Evolutionary conservation across 2,329 filamentous ascomycete genomes (phyloP).

Genomic region (Xylaria sp.): DNA sequence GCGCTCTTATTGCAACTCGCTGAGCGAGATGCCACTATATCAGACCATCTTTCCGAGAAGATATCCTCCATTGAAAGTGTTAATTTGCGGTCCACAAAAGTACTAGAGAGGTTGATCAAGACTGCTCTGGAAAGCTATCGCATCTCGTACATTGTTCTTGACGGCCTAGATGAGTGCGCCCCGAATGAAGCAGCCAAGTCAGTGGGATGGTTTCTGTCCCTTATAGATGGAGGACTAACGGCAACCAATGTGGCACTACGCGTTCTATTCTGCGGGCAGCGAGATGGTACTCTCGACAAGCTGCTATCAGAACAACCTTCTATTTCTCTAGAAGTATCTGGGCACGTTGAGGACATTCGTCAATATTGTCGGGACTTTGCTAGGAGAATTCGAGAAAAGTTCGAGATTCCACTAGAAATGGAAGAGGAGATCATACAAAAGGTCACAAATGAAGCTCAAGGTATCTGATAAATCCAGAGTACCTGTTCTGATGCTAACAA

Average conservation of each 20-base stretch:
- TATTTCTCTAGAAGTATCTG: conserved; percentile 14
- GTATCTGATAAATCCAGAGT: background rate
- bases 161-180: conserved; percentile 30
- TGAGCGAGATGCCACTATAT: conserved; percentile 16
- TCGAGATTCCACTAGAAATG: background rate
- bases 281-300: conserved; percentile 28
- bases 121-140: conserved; percentile 13
- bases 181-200: conserved; percentile 16
- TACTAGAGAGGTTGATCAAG: background rate
- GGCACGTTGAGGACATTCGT: background rate
- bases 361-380: background rate
- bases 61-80: conserved; percentile 7
- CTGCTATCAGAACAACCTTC: conserved; percentile 19
- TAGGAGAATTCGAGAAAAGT: background rate
- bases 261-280: conserved; percentile 29
- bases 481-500: background rate
- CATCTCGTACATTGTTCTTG: conserved; percentile 26
- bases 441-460: background rate
- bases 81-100: conserved; percentile 5
- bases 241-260: background rate
- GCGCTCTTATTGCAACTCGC: conserved; percentile 24
- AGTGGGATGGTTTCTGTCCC: conserved; percentile 22
- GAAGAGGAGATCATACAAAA: background rate
- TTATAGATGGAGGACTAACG: background rate
- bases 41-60: conserved; percentile 16